Base-by-base conservation (phyloP, 2,329 filamentous ascomycete genomes). In the Neopestalotiopsis sp. region DNA sequence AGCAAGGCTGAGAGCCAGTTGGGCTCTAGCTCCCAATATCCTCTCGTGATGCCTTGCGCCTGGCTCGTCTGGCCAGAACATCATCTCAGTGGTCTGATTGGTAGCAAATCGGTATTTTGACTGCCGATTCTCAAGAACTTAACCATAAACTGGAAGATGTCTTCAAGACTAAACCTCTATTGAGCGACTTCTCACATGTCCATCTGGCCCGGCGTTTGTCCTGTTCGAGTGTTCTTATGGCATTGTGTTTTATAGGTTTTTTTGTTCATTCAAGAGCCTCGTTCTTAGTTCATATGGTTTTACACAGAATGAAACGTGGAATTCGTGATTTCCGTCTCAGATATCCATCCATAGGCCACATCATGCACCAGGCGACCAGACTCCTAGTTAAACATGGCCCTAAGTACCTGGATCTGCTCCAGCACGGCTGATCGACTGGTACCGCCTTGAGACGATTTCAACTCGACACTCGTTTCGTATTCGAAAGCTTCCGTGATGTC, bases 401-500 rank as follows among this genome's bases (percentile, higher is more conserved):
- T 77, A 70, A 84, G 64, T 14, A 38, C 14, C 59, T 62, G 30
- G 34, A 91, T 87, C 82, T 92, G 90, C 81, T 89, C 83, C 75
- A 86, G 75, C 42, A 91, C 90, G 34, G 86, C 84, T 69, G 86
- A 86, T 81, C 86, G 88, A 80, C 91, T 92, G n/a, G 91, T 94
- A 24, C 92, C 59, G 13, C 59, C 59, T 42, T 62, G 24, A 14
- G 59, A 28, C n/a, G 87, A 85, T 78, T 90, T 89, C 80, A 90
- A 83, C 83, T 94, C 92, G 9, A 94, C 92, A 69, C 89, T 90
- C 67, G 88, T 85, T 78, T 94, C 89, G 74, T 94, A 94, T 77
- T 94, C 86, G 76, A 94, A 89, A 52, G 88, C 88, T 68, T 85
- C 80, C 65, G 85, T 79, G 40, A 94, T 89, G 78, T 94, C 92